Conservation (phyloP, 305 asterid genomes). For the Fraxinus angustifolia region DNA sequence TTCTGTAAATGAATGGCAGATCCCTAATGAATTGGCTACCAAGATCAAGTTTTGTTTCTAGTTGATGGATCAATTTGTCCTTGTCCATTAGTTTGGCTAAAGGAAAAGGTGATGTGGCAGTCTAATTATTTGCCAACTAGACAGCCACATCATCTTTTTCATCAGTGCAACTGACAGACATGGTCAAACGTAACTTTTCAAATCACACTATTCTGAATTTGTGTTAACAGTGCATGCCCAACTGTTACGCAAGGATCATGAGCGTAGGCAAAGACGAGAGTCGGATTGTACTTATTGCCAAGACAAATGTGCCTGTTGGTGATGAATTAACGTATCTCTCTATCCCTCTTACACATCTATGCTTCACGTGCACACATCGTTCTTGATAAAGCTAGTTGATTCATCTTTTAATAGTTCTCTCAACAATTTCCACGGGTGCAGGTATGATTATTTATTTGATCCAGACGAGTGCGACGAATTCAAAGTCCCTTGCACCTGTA, state of each 20-base stretch:
- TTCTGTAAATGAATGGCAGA: background rate
- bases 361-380: background rate
- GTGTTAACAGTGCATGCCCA: slow-evolving; percentile 85
- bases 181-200: background rate
- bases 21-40: background rate
- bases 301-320: slow-evolving; percentile 78
- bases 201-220: slow-evolving; percentile 13
- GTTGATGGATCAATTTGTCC: background rate
- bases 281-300: slow-evolving; percentile 92
- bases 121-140: background rate
- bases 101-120: background rate
- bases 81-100: background rate
- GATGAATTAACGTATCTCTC: slow-evolving; percentile 44
- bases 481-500: slow-evolving; percentile 4
- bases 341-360: background rate
- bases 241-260: slow-evolving; percentile 97
- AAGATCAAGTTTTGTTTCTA: background rate
- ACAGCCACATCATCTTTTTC: background rate
- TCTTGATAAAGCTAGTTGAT: background rate
- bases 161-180: background rate
- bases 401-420: background rate
- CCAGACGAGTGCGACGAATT: slow-evolving; percentile 38
- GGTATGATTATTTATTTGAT: slow-evolving; percentile 51
- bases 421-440: slow-evolving; percentile 15
- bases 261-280: slow-evolving; percentile 94